Conservation (phyloP, 805 yeast genomes). For the Kuraishia piskuri region DNA sequence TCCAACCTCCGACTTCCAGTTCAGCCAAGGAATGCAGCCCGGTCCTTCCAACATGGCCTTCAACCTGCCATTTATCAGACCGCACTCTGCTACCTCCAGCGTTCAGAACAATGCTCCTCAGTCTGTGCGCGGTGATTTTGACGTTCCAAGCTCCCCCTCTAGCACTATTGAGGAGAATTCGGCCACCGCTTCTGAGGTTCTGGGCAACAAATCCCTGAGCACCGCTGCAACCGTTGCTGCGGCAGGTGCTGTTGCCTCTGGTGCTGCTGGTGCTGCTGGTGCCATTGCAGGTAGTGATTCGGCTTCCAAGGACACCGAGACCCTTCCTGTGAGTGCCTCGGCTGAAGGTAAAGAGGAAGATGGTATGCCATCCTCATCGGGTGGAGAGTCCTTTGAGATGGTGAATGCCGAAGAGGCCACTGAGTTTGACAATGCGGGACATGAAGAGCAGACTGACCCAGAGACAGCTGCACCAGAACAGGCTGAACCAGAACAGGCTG, state of each 20-base stretch:
- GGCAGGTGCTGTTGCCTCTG: slow-evolving; percentile 9
- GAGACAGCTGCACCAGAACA: not conserved
- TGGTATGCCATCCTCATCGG: slow-evolving; percentile 1
- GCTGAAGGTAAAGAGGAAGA: not conserved
- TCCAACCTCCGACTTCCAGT: slow-evolving; percentile 37
- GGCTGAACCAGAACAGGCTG: slow-evolving; percentile 5
- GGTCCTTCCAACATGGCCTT: slow-evolving; percentile 12
- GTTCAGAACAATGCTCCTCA: slow-evolving; percentile 89
- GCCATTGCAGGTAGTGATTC: slow-evolving; percentile 1
- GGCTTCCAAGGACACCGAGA: not conserved
- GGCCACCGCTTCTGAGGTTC: slow-evolving; percentile 14
- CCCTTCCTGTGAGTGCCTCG: not conserved
- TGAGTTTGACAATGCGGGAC: not conserved
- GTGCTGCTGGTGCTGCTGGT: slow-evolving; percentile 6
- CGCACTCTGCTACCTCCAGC: slow-evolving; percentile 81
- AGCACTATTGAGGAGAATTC: slow-evolving; percentile 23
- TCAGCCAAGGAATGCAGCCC: slow-evolving; percentile 19
- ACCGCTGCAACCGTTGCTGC: slow-evolving; percentile 3
- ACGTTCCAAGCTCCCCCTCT: slow-evolving; percentile 25
- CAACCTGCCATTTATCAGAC: slow-evolving; percentile 44
- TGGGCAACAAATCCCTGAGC: slow-evolving; percentile 17
- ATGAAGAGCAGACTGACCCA: not conserved
- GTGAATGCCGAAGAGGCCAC: slow-evolving; percentile 38
- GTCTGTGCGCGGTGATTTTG: slow-evolving; percentile 76
- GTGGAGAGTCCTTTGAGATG: slow-evolving; percentile 43